These are phyloP conservation scores for Trichoderma sp. DNA, from an alignment of 2,329 filamentous ascomycete genomes.

Conservation along the genomic window DNA sequence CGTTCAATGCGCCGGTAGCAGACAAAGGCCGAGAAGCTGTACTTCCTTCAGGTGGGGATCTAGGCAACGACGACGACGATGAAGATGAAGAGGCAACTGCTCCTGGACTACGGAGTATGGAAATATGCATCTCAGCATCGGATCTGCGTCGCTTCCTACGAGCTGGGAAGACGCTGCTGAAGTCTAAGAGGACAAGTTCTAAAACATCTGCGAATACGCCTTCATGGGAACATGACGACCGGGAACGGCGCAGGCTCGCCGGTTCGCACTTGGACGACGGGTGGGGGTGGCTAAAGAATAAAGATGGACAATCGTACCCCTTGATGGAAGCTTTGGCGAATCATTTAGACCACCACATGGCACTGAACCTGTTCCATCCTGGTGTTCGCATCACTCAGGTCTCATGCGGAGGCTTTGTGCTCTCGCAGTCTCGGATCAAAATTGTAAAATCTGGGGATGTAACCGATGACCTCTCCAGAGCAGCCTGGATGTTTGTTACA, in stretches of 20 bases:
- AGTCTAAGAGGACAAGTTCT: constrained; percentile 2
- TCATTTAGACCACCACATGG: constrained; percentile 56
- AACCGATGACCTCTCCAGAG: constrained; percentile 35
- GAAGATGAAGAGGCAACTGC: constrained; percentile 23
- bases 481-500: constrained; percentile 42
- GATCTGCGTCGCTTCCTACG: constrained; percentile 51
- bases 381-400: constrained; percentile 55
- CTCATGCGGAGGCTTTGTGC: constrained; percentile 57
- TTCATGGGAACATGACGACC: constrained; percentile 36
- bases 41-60: background rate
- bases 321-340: constrained; percentile 53
- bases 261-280: constrained; percentile 53
- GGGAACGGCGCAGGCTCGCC: constrained; percentile 48
- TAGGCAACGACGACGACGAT: constrained; percentile 25
- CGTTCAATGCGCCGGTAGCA: constrained; percentile 47
- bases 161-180: constrained; percentile 36
- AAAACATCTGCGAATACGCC: constrained; percentile 19
- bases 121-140: constrained; percentile 51
- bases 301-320: constrained; percentile 32
- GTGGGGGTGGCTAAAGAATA: constrained; percentile 49
- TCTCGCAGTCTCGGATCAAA: constrained; percentile 56
- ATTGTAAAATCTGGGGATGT: constrained; percentile 38
- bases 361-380: constrained; percentile 57
- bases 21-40: constrained; percentile 10
- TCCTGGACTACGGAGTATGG: constrained; percentile 46